Conservation (phyloP, 2,329 filamentous ascomycete species). For the Scytalidium lignicola region DNA sequence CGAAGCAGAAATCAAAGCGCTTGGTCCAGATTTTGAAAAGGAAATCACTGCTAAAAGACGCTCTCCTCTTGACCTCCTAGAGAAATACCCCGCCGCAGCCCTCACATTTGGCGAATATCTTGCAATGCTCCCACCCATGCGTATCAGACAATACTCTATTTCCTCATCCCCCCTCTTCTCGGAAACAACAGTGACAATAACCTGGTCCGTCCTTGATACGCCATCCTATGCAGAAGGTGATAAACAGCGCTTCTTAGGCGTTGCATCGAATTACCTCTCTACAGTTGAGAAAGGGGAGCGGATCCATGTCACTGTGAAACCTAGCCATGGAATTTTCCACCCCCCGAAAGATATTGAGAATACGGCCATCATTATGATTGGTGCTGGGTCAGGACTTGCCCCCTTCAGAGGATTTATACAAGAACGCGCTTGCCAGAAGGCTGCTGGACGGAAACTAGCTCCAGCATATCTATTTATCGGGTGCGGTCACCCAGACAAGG, state of each 20-base stretch:
- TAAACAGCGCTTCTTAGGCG: conserved; percentile 34
- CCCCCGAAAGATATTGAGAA: conserved; percentile 18
- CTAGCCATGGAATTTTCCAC: conserved; percentile 30
- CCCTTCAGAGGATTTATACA: conserved; percentile 22
- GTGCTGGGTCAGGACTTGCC: conserved; percentile 28
- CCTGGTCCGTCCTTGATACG: conserved; percentile 50
- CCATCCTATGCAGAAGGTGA: conserved; percentile 33
- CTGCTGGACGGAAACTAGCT: conserved; percentile 22
- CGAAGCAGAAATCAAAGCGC: conserved; percentile 34
- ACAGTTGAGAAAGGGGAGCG: conserved; percentile 32
- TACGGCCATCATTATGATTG: conserved; percentile 29
- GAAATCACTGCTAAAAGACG: conserved; percentile 30
- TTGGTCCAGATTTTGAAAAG: conserved; percentile 27
- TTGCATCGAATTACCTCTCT: conserved; percentile 43
- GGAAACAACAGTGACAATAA: conserved; percentile 47
- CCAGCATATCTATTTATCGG: conserved; percentile 24
- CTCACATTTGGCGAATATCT: conserved; percentile 65
- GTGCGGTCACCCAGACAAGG: conserved; percentile 17
- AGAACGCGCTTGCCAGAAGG: conserved; percentile 15
- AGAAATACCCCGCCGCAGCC: conserved; percentile 53
- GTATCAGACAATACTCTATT: conserved; percentile 74
- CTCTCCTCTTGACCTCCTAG: conserved; percentile 53
- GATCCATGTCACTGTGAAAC: conserved; percentile 33
- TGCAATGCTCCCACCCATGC: conserved; percentile 69
- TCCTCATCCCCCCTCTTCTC: conserved; percentile 62